phyloP scores from a whole-genome alignment of 2,329 filamentous ascomycete genomes.

The Aspergillus vadensis region DNA sequence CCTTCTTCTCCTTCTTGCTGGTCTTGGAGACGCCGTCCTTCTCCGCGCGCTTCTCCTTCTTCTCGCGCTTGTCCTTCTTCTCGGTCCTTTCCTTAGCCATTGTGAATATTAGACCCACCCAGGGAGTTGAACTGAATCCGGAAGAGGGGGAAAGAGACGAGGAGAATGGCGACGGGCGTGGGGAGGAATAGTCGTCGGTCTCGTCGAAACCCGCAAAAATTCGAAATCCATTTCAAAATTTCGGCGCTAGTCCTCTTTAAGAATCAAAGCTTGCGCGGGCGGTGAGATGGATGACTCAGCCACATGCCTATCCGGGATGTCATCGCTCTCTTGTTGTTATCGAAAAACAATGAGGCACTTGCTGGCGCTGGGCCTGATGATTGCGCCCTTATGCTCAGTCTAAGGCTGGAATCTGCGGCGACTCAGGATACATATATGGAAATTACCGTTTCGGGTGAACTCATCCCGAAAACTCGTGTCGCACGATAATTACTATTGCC shows the following conservation, averaged over 20 bases:
- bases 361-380: constrained; percentile 12
- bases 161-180: constrained; percentile 22
- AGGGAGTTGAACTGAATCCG: constrained; percentile 10
- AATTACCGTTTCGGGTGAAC: not conserved
- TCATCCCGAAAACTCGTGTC: not conserved
- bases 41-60: constrained; percentile 49
- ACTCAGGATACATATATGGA: not conserved
- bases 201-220: constrained; percentile 24
- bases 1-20: constrained; percentile 51
- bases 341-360: constrained; percentile 23
- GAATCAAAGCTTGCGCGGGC: constrained; percentile 22
- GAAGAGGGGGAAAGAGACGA: constrained; percentile 16
- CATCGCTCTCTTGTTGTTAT: constrained; percentile 2
- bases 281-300: constrained; percentile 29
- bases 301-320: constrained; percentile 19
- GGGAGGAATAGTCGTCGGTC: constrained; percentile 23
- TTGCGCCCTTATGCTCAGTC: not conserved
- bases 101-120: constrained; percentile 27
- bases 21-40: constrained; percentile 49
- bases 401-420: not conserved
- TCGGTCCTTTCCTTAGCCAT: constrained; percentile 51
- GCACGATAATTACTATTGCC: not conserved
- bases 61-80: constrained; percentile 51
- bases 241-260: constrained; percentile 35
- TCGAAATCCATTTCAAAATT: constrained; percentile 41